Evolutionary conservation across 2,329 filamentous ascomycete species (phyloP).

Genomic region (Penicillium sp.): DNA sequence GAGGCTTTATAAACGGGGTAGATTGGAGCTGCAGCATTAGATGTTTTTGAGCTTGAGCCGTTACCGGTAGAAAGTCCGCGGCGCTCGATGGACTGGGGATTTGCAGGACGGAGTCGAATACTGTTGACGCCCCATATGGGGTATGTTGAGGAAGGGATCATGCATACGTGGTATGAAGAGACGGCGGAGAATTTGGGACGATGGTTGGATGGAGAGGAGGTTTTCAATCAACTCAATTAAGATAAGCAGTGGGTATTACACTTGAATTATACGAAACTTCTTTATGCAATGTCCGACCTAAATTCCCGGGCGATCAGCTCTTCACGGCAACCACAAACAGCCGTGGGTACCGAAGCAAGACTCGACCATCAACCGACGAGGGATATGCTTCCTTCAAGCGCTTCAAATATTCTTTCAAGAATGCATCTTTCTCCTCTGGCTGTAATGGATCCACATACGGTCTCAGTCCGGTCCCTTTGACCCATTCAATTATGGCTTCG

Average conservation of each 20-base stretch:
- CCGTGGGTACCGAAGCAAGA: constrained; percentile 57
- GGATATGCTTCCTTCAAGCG: constrained; percentile 49
- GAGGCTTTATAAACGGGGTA: neutral
- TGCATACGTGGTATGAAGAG: constrained; percentile 3
- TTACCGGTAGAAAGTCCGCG: neutral
- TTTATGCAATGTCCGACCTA: too few relatives aligned
- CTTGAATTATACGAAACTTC: too few relatives aligned
- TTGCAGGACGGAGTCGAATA: neutral
- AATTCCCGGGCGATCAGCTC: neutral
- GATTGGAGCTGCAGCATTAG: constrained; percentile 1
- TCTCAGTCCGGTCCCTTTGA: constrained; percentile 57
- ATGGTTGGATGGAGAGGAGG: neutral
- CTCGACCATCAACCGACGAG: constrained; percentile 50
- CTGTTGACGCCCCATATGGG: constrained; percentile 1
- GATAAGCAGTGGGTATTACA: too few relatives aligned
- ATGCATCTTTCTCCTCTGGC: constrained; percentile 43
- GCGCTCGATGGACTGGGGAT: neutral
- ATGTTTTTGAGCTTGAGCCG: constrained; percentile 3
- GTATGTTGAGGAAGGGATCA: constrained; percentile 1
- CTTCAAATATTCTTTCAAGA: constrained; percentile 49
- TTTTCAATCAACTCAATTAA: neutral
- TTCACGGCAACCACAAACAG: constrained; percentile 55
- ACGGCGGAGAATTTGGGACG: neutral
- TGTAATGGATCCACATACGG: constrained; percentile 55
- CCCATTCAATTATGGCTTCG: constrained; percentile 58